Conservation (phyloP, 345 rosid species). For the Chamaenerion angustifolium region DNA sequence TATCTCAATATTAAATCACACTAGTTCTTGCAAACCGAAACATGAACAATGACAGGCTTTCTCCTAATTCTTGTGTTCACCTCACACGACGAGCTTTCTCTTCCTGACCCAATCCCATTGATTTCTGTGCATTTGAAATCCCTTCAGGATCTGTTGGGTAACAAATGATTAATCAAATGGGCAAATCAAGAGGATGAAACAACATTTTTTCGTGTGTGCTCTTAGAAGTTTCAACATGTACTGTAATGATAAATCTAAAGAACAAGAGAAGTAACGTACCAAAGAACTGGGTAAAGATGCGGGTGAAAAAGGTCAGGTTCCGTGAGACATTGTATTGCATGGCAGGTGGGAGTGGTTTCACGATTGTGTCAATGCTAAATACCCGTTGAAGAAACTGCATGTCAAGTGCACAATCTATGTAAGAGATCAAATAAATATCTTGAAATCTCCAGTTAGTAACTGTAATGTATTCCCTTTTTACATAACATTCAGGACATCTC, state of each 20-base stretch:
- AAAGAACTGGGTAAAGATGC: constrained; percentile 96
- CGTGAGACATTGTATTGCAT: constrained; percentile 83
- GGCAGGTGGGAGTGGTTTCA: constrained; percentile 92
- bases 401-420: constrained; percentile 1
- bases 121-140: constrained; percentile 83
- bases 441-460: no score
- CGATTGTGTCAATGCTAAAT: constrained; percentile 79
- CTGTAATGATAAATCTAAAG: background rate
- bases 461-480: no score
- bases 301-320: constrained; percentile 85
- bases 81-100: constrained; percentile 71
- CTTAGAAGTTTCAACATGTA: no score
- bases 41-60: background rate
- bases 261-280: constrained; percentile 32
- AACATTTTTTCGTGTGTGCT: no score
- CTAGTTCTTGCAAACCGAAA: background rate
- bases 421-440: no score
- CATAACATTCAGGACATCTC: no score
- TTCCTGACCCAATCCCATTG: constrained; percentile 91
- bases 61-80: constrained; percentile 11
- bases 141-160: constrained; percentile 73
- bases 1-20: background rate
- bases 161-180: background rate
- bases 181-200: no score
- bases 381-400: constrained; percentile 79